Conservation (phyloP, 73 alveolate species). For the Paramecium pentaurelia region DNA sequence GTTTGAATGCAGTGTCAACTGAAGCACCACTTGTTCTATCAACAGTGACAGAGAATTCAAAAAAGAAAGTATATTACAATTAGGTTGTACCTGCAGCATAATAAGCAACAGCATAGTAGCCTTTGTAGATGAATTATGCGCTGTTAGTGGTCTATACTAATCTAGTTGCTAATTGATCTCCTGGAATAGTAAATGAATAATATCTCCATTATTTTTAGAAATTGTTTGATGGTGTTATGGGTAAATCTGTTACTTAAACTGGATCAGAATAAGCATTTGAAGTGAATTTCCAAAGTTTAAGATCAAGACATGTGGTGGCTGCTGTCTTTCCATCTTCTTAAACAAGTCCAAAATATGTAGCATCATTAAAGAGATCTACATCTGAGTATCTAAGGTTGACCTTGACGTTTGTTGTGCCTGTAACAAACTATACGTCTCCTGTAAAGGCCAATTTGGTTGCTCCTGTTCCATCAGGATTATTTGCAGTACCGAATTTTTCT, state of each 20-base stretch:
- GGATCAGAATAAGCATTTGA: neutral
- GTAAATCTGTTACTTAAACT: neutral
- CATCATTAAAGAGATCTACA: neutral
- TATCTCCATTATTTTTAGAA: neutral
- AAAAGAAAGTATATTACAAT: neutral
- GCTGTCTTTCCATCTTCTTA: neutral
- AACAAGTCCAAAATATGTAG: neutral
- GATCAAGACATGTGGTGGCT: neutral
- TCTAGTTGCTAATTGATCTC: neutral
- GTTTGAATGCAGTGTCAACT: neutral
- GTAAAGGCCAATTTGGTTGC: neutral
- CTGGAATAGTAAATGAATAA: neutral
- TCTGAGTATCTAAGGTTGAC: neutral
- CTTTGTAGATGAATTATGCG: neutral
- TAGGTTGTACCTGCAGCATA: slow-evolving; percentile 17
- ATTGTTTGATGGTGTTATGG: neutral
- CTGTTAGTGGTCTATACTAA: too few species aligned
- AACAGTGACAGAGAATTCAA: neutral
- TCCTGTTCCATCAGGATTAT: neutral
- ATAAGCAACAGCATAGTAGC: neutral
- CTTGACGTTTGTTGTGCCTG: neutral
- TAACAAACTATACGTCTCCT: neutral
- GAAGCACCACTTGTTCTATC: neutral
- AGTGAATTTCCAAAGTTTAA: neutral
- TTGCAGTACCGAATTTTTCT: neutral